Percentiles rank a stretch among this genome's conserved stretches.
These are phyloP conservation scores for Achaetomiella virescens DNA, from an alignment of 495 filamentous ascomycete genomes.

Conservation along the genomic window DNA sequence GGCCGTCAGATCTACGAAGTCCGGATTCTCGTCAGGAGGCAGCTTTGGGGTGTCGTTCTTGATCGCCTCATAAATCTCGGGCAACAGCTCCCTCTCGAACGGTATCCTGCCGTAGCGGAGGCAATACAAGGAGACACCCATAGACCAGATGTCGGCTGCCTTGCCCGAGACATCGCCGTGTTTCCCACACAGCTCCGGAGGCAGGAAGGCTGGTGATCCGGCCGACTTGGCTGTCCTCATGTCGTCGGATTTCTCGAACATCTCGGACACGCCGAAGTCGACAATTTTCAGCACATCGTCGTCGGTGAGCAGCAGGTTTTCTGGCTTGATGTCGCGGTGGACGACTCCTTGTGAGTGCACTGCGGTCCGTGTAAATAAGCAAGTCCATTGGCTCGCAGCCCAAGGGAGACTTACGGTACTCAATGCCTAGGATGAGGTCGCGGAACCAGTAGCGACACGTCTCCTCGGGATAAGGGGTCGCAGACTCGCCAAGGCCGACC, in stretches of 20 bases:
- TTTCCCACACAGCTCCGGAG: slow-evolving; percentile 85
- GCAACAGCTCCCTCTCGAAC: slow-evolving; percentile 67
- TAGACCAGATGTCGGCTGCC: slow-evolving; percentile 96
- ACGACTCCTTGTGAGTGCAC: slow-evolving; percentile 92
- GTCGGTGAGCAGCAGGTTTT: slow-evolving; percentile 84
- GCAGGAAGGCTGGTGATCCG: slow-evolving; percentile 90
- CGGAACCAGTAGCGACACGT: slow-evolving; percentile 86
- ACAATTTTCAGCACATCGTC: slow-evolving; percentile 94
- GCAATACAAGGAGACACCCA: slow-evolving; percentile 94
- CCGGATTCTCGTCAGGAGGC: slow-evolving; percentile 50
- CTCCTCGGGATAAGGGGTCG: slow-evolving; percentile 79
- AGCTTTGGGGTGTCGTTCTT: slow-evolving; percentile 51
- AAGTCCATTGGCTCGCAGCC: background rate
- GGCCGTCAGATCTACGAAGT: slow-evolving; percentile 62
- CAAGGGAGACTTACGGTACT: slow-evolving; percentile 61
- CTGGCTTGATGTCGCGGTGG: slow-evolving; percentile 96
- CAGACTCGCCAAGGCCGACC: slow-evolving; percentile 75
- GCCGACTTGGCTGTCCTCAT: slow-evolving; percentile 95
- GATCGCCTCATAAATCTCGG: slow-evolving; percentile 89
- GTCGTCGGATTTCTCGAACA: slow-evolving; percentile 83
- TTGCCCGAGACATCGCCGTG: slow-evolving; percentile 85
- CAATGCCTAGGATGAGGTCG: slow-evolving; percentile 90
- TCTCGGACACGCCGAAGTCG: slow-evolving; percentile 97
- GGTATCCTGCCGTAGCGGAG: slow-evolving; percentile 82
- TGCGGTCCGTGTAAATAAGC: slow-evolving; percentile 18